A percentile compares a stretch with the other conserved stretches of the same genome.
Evolutionary conservation across 225 moss, liverwort and hornwort species (phyloP).

Genomic region (Straminergon stramineum): DNA sequence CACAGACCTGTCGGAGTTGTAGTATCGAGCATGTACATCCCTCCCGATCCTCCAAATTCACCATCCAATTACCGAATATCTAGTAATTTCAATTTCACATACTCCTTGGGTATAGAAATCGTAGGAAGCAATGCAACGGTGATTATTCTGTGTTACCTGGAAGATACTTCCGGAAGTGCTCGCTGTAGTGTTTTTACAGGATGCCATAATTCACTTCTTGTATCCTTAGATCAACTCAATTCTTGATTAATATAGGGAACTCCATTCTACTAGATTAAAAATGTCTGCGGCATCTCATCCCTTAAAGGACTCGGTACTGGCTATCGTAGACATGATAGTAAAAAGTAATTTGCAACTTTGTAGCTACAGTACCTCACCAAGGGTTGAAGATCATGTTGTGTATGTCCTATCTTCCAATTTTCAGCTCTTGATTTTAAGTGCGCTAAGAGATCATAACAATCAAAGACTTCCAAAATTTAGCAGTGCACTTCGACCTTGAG

Average conservation of each 20-base stretch:
- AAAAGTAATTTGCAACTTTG: neutral
- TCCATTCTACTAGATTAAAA: neutral
- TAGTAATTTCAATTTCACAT: neutral
- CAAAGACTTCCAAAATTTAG: no score
- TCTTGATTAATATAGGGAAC: neutral
- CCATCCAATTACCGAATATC: constrained; percentile 8
- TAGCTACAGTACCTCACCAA: neutral
- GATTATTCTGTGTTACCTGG: constrained; percentile 1
- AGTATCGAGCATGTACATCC: constrained; percentile 40
- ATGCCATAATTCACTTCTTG: constrained; percentile 42
- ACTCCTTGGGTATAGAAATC: fast-evolving
- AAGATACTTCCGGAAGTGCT: constrained; percentile 15
- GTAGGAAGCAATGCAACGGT: neutral
- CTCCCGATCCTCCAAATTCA: constrained; percentile 12
- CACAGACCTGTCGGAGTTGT: constrained; percentile 40
- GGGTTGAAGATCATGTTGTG: neutral
- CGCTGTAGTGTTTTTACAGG: constrained; percentile 31
- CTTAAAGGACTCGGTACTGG: neutral
- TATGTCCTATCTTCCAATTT: neutral
- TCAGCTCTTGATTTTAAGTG: no score
- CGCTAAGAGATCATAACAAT: no score
- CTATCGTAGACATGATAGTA: neutral
- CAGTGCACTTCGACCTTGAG: no score
- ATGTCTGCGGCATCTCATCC: neutral
- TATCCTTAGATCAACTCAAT: constrained; percentile 22